A percentile compares a stretch with the other conserved stretches of the same genome.
These are phyloP conservation scores for Thinopyrum obtusiflorum DNA, from an alignment of 202 grass and related monocot genomes.

Conservation along the genomic window DNA sequence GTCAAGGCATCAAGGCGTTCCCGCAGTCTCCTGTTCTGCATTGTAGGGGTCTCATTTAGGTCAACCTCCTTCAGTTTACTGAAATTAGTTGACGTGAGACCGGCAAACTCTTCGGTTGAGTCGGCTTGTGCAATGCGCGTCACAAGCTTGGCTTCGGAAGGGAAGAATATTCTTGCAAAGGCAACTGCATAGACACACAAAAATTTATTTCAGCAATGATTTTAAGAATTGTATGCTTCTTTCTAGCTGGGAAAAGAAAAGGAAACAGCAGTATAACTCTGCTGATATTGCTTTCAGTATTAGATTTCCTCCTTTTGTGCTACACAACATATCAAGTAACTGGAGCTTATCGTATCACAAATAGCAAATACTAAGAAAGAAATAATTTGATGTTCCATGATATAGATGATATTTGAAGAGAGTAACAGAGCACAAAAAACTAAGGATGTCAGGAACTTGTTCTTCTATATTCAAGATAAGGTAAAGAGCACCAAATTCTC, in stretches of 20 bases:
- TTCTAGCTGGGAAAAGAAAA: slow-evolving; percentile 4
- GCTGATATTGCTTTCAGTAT: neutral
- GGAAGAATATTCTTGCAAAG: slow-evolving; percentile 64
- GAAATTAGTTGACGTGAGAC: slow-evolving; percentile 29
- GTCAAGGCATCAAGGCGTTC: slow-evolving; percentile 57
- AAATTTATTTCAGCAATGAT: neutral
- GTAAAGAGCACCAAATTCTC: neutral
- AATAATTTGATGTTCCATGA: neutral
- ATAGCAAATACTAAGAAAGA: neutral
- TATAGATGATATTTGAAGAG: neutral
- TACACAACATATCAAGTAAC: neutral
- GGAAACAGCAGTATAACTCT: neutral
- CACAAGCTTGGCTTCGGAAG: slow-evolving; percentile 61
- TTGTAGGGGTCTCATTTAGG: slow-evolving; percentile 63
- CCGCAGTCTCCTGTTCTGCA: slow-evolving; percentile 57
- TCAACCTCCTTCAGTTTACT: slow-evolving; percentile 59
- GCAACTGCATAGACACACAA: slow-evolving; percentile 40
- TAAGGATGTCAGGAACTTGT: neutral
- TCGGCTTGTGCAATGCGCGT: slow-evolving; percentile 68
- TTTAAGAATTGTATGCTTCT: slow-evolving; percentile 7
- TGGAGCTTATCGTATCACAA: neutral
- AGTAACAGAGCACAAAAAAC: neutral
- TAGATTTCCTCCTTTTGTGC: slow-evolving; percentile 3
- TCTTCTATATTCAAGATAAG: slow-evolving; percentile 8
- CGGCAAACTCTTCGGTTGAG: slow-evolving; percentile 55